phyloP scores from a whole-genome alignment of 441 rosid species.

The Corymbia citriodora region DNA sequence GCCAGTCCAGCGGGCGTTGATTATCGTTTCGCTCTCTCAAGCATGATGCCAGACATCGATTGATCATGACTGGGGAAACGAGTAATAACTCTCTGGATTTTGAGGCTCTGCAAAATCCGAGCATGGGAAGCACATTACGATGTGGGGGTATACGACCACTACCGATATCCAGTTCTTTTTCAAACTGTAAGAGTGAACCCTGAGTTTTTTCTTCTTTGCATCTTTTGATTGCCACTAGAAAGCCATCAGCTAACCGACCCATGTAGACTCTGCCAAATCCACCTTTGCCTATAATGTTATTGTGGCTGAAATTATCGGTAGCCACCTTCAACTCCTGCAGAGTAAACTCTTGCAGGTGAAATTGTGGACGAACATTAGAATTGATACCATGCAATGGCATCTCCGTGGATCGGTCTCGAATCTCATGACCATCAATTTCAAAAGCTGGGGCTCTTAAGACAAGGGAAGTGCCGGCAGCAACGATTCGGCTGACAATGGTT shows the following conservation, averaged over 20 bases:
- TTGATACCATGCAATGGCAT: fast-evolving
- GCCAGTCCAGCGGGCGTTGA: background rate
- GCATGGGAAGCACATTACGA: background rate
- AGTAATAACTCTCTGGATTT: background rate
- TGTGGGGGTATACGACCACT: background rate
- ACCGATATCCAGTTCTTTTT: fast-evolving
- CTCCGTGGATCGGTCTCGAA: background rate
- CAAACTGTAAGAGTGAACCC: background rate
- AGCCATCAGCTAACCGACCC: background rate
- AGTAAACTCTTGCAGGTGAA: background rate
- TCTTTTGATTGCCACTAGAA: background rate
- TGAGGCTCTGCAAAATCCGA: background rate
- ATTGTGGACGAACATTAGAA: background rate
- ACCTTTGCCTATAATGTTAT: background rate
- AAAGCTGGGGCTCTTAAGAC: background rate
- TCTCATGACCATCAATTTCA: background rate
- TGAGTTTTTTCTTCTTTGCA: too few relatives aligned
- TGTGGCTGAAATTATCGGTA: background rate
- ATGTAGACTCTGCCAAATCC: background rate
- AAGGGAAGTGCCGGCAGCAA: background rate
- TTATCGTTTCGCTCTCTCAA: background rate
- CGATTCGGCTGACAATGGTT: background rate
- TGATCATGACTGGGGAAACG: background rate
- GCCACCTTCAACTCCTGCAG: background rate
- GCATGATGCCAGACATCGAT: fast-evolving